A percentile compares a stretch with the other conserved stretches of the same genome.
Conservation (phyloP, 2,329 filamentous ascomycete species). For the Penicillium sp. region DNA sequence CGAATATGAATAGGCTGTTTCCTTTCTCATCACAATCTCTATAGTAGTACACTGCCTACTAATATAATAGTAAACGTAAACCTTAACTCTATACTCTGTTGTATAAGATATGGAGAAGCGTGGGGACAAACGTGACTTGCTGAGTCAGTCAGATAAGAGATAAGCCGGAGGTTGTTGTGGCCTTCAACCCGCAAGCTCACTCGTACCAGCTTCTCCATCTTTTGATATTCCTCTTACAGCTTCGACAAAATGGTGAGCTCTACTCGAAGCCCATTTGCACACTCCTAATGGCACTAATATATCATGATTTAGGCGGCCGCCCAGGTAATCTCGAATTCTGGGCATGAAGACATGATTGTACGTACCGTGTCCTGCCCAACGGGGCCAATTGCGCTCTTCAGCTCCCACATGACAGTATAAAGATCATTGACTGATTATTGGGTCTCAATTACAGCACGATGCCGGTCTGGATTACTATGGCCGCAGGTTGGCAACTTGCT, state of each 20-base stretch:
- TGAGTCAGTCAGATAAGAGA: constrained; percentile 25
- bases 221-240: not conserved
- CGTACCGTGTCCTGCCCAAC: constrained; percentile 40
- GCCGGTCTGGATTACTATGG: constrained; percentile 98
- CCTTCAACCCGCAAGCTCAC: constrained; percentile 2
- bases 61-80: too few species aligned
- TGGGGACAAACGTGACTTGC: constrained; percentile 23
- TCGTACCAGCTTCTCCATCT: not conserved
- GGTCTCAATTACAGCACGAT: constrained; percentile 67
- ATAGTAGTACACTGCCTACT: not conserved
- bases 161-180: constrained; percentile 26
- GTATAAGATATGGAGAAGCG: not conserved
- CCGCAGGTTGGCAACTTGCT: constrained; percentile 91
- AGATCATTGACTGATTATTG: constrained; percentile 5
- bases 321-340: constrained; percentile 79
- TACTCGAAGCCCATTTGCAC: not conserved
- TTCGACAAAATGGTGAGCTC: constrained; percentile 25
- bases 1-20: constrained; percentile 13
- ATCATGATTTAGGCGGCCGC: constrained; percentile 50
- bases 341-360: constrained; percentile 99
- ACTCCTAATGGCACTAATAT: constrained; percentile 4
- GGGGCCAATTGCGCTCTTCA: constrained; percentile 6
- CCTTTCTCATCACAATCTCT: not conserved
- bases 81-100: too few species aligned
- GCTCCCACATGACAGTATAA: not conserved